Conservation (phyloP, 345 rosid genomes). For the Syzygium jambos region DNA sequence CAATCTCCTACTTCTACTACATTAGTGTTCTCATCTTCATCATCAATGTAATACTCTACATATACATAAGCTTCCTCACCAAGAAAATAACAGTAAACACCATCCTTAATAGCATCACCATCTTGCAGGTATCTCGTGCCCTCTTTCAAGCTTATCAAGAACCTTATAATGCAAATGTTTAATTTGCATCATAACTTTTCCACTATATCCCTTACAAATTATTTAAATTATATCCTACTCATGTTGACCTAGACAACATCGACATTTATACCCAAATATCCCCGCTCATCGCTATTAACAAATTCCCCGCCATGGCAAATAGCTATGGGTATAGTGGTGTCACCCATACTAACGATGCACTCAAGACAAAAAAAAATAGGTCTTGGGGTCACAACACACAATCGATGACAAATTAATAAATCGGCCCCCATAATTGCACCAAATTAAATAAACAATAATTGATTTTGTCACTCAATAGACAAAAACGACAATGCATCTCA, state of each 20-base stretch:
- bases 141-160: not conserved
- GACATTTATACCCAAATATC: not conserved
- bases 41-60: not conserved
- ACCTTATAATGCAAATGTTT: not conserved
- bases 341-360: not conserved
- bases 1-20: not conserved
- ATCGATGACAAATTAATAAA: not conserved
- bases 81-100: not conserved
- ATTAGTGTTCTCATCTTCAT: not conserved
- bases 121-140: not conserved
- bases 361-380: not conserved
- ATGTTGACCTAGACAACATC: not conserved
- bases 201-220: not conserved
- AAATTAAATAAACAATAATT: too few species aligned
- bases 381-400: fast-evolving
- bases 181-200: not conserved
- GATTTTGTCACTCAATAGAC: not conserved
- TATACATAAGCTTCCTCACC: not conserved
- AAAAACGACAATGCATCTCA: not conserved
- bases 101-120: not conserved
- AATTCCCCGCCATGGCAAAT: not conserved
- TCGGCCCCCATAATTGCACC: not conserved
- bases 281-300: not conserved
- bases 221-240: not conserved
- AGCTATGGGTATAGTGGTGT: not conserved